Conservation (phyloP, 2,329 filamentous ascomycete genomes). For the Colletotrichum magnum region DNA sequence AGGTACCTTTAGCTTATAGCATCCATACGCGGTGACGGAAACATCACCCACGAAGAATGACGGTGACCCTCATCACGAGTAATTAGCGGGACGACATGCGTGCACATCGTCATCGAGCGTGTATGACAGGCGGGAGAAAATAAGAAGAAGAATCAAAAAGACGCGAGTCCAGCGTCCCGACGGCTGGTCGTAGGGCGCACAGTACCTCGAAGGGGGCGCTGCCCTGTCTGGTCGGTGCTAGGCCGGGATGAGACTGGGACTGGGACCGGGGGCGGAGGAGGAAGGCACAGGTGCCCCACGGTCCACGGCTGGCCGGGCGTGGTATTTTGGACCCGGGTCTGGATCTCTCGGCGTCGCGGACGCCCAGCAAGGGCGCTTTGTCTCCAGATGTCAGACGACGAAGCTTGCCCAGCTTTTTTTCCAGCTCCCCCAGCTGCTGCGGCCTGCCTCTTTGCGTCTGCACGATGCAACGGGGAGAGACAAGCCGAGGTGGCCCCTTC, state of each 20-base stretch:
- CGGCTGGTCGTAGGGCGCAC: too few species aligned
- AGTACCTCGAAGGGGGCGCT: too few species aligned
- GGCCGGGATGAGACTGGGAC: constrained; percentile 12
- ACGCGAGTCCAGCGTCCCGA: not conserved
- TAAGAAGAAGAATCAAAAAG: not conserved
- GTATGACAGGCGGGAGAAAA: not conserved
- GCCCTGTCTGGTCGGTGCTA: not conserved
- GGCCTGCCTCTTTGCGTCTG: not conserved
- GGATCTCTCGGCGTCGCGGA: constrained; percentile 17
- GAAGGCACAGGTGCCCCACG: constrained; percentile 5
- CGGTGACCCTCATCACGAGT: not conserved
- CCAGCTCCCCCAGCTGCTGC: not conserved
- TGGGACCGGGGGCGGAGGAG: constrained; percentile 2
- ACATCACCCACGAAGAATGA: constrained; percentile 18
- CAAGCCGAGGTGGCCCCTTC: not conserved
- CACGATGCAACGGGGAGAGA: constrained; percentile 12
- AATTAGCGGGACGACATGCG: not conserved
- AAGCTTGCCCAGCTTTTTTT: not conserved
- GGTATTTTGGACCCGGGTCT: constrained; percentile 37
- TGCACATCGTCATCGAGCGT: not conserved
- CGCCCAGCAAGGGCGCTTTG: constrained; percentile 2
- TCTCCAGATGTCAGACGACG: not conserved
- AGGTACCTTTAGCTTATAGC: not conserved
- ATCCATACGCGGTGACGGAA: constrained; percentile 15
- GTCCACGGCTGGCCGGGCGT: not conserved